These are phyloP conservation scores for Kipferlia bialata DNA, from an alignment of 78 protist genomes.

Conservation along the genomic window DNA sequence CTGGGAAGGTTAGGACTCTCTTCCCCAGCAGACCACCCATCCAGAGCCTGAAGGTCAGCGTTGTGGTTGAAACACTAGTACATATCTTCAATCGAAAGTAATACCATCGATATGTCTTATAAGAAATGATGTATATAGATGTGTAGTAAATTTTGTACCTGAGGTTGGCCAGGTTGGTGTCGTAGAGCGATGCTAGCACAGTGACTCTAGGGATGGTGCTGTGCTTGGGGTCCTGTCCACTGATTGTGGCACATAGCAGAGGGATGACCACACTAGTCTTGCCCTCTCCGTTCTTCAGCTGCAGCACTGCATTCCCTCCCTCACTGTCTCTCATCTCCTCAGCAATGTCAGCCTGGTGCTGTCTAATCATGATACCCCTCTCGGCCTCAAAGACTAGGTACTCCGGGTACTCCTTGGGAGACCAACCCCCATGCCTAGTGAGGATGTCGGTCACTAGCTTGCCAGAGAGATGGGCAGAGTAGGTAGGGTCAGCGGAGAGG, in stretches of 20 bases:
- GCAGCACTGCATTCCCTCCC: not conserved
- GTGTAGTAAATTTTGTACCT: too few species aligned
- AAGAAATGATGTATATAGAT: too few species aligned
- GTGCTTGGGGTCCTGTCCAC: too few species aligned
- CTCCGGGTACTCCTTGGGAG: not conserved
- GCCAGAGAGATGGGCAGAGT: too few species aligned
- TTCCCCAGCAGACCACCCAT: not conserved
- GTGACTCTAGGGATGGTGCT: not conserved
- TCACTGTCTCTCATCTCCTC: not conserved
- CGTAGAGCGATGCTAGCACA: conserved; percentile 7
- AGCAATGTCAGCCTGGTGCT: not conserved
- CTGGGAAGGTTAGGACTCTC: not conserved
- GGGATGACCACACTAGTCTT: conserved; percentile 24
- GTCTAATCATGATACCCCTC: conserved; percentile 11
- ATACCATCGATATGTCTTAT: too few species aligned
- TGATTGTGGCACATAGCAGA: too few species aligned
- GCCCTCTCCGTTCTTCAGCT: conserved; percentile 29
- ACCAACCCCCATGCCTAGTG: not conserved
- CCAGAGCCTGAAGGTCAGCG: too few species aligned
- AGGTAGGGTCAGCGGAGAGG: too few species aligned
- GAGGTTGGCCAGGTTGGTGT: not conserved
- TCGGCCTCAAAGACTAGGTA: conserved; percentile 27
- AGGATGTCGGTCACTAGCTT: too few species aligned
- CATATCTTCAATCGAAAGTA: too few species aligned
- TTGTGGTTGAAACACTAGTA: too few species aligned